Evolutionary conservation across 345 rosid species (phyloP), one percentile per base, ranked within the genome.

Genomic region (Citrus maxima): DNA sequence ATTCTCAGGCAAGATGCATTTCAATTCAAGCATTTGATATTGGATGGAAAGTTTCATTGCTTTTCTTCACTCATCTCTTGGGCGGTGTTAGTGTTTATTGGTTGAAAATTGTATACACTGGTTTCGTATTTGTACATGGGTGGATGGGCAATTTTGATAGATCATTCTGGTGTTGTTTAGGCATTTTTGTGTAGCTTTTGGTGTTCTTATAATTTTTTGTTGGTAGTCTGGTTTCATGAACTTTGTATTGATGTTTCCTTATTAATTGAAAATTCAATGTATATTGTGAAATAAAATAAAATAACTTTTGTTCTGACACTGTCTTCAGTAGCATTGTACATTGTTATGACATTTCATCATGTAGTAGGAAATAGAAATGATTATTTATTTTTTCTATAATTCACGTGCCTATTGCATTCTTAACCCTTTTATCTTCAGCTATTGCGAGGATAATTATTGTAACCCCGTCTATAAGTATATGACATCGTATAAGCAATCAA

Each of bases 1-100:
- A 80, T 82, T 76, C 90, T 75, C 97, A 93, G 94, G 98, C 85
- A 84, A 93, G 89, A 75, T 24, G 27, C 35, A n/a, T 69, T 40
- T 66, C 4, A 19, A 34, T 70, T 82, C 22, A 65, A 71, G 69
- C 81, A 74, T 82, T 80, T 75, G 38, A 59, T 78, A 28, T 22
- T 19, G n/a, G 40, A 34, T 19, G 37, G 38, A 35, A 10, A 65
- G 35, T 65, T 63, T 65, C 68, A 16, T 7, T 65, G 40, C 19
- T 65, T 65, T 63, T 32, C 68, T 32, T 65, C 40, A 7, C 18
- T 65, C 68, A 30, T 16, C n/a, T 65, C n/a, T 32, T 63, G 37
- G 67, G 38, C 18, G n/a, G 67, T 63, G 38, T 16, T 63, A 32
- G 37, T 63, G 38, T 16, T 63, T 65, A 30, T 65, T 21, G 40